Evolutionary conservation across 108 stramenopile genomes (phyloP).

Genomic region (Phaeodactylum tricornutum): DNA sequence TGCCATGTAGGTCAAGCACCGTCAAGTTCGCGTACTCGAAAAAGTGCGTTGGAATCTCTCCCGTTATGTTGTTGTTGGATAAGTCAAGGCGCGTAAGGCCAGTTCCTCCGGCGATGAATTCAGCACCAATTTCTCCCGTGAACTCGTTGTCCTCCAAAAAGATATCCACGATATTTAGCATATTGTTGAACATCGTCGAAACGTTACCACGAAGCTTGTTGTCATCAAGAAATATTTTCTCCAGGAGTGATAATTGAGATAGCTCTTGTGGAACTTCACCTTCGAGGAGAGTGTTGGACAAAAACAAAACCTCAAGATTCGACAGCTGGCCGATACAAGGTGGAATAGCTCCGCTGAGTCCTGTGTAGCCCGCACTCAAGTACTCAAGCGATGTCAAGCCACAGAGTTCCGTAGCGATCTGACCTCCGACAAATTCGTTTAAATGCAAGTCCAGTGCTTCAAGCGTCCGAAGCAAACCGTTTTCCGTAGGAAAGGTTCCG

Average conservation of each 20-base stretch:
- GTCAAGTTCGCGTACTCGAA: constrained; percentile 19
- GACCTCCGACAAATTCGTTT: background rate
- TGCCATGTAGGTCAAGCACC: constrained; percentile 26
- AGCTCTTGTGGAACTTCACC: background rate
- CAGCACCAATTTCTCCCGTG: constrained; percentile 10
- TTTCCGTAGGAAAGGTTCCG: background rate
- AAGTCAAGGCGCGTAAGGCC: constrained; percentile 25
- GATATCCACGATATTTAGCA: constrained; percentile 15
- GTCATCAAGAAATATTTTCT: constrained; percentile 25
- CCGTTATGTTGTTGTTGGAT: constrained; percentile 18
- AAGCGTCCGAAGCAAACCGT: background rate
- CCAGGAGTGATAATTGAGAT: constrained; percentile 11
- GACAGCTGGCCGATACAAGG: background rate
- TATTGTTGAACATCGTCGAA: constrained; percentile 8
- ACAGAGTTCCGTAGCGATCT: background rate
- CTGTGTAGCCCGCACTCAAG: background rate
- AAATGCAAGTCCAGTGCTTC: background rate
- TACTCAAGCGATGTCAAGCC: background rate
- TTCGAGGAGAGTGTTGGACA: background rate
- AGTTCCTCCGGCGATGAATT: constrained; percentile 1
- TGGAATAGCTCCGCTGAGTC: background rate
- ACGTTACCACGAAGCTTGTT: constrained; percentile 24
- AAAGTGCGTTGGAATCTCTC: constrained; percentile 19
- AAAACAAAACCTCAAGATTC: background rate
- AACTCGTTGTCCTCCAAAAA: constrained; percentile 32